Percentiles rank a stretch among this genome's conserved stretches.
Evolutionary conservation across 2,329 filamentous ascomycete species (phyloP).

Genomic region (Sodiomyces alkalinus): DNA sequence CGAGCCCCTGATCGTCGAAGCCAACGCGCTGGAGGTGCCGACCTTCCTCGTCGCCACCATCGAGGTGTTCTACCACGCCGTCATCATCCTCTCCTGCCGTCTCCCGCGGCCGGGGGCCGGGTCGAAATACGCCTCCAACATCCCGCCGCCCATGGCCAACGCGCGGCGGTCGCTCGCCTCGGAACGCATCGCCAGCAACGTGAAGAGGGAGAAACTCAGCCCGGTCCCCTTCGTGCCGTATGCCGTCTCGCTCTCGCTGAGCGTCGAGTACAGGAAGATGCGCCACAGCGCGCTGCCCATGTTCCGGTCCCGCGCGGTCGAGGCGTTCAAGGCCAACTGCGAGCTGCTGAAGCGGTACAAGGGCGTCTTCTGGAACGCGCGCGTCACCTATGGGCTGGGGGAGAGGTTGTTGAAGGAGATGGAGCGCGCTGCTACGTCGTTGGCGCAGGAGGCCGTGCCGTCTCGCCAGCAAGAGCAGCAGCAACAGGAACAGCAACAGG

Average conservation of each 20-base stretch:
- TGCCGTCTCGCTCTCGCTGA: constrained; percentile 43
- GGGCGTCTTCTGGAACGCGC: constrained; percentile 42
- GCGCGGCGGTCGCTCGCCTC: constrained; percentile 41
- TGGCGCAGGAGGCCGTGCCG: constrained; percentile 12
- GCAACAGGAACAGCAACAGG: background rate
- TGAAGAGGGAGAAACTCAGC: constrained; percentile 33
- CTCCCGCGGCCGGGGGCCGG: constrained; percentile 25
- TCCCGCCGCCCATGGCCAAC: constrained; percentile 33
- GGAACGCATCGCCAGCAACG: constrained; percentile 40
- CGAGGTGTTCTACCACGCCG: constrained; percentile 48
- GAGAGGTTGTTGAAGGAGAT: constrained; percentile 40
- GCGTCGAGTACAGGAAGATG: constrained; percentile 49
- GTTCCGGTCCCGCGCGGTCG: constrained; percentile 39
- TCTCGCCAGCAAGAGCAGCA: too few relatives aligned
- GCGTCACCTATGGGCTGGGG: constrained; percentile 37
- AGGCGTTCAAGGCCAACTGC: constrained; percentile 38
- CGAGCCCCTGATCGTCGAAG: constrained; percentile 40
- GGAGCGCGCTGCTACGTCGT: constrained; percentile 33
- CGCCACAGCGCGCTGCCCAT: constrained; percentile 42
- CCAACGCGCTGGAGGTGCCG: constrained; percentile 32
- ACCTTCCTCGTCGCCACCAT: constrained; percentile 38
- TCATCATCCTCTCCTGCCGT: constrained; percentile 48
- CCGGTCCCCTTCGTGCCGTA: constrained; percentile 46
- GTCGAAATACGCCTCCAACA: constrained; percentile 22
- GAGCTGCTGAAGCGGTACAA: constrained; percentile 35